Base-by-base conservation (phyloP, 257 asterid genomes). In the Forsythia viridissima region DNA sequence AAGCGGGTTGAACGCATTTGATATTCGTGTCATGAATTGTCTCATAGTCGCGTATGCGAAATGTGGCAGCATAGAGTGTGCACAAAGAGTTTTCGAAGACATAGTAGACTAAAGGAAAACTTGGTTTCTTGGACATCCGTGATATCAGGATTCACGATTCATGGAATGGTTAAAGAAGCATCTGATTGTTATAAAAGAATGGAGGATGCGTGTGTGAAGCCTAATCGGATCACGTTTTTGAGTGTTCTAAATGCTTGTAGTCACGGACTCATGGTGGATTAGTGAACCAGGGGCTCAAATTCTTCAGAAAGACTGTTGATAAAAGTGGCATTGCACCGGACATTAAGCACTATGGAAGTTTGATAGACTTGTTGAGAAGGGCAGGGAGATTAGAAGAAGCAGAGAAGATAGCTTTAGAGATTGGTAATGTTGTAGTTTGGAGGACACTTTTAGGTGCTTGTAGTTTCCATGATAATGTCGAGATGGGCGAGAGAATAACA, bases 371-470 rank as follows among this genome's bases (percentile, higher is more conserved):
- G 93, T 73, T 93, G 85, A 96, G 97, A 48, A 89, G 97, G 88
- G 94, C 90, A 52, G 97, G 96, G 63, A 91, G 95, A 80, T 75
- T 91, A 70, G 92, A 88, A 75, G 98, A 91, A 85, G 98, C 98
- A 0, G 98, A 90, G 86, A 83, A 76, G 78, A 83, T 93, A 24
- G 94, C 96, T 3, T 46, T 79, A 66, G 76, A 77, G 61, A 80
- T 79, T 61, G 80, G 82, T 66, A 86, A 83, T 80, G 91, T 83
- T 52, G 90, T 91, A 81, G 76, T 89, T 4, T 93, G 96, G 98
- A 90, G 98, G 86, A 91, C 93, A 4, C 87, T 93, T 40, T 84
- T 93, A 70, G 97, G 96, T 8, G 91, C 97, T 65, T 92, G 96
- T 84, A 88, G 92, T 71, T 86, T 89, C 66, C 92, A 91, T 75